phyloP scores from a whole-genome alignment of 2,329 filamentous ascomycete genomes.

The Helminthosporium solani region DNA sequence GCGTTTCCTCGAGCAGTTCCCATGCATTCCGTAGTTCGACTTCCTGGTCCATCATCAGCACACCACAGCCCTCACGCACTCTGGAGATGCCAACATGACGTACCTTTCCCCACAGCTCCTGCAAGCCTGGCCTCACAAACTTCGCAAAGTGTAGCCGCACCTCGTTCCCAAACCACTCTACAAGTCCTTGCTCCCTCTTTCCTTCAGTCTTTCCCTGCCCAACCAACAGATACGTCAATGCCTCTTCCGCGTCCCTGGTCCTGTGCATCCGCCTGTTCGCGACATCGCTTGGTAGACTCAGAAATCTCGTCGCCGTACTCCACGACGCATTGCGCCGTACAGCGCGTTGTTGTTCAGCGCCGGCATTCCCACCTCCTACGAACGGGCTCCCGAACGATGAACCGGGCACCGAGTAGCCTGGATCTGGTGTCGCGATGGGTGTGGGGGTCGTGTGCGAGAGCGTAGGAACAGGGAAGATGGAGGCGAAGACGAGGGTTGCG shows the following conservation, averaged over 20 bases:
- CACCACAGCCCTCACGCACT: too few relatives aligned
- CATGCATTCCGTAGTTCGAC: slow-evolving; percentile 28
- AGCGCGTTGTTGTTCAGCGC: slow-evolving; percentile 36
- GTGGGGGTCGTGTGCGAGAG: slow-evolving; percentile 47
- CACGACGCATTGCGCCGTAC: slow-evolving; percentile 46
- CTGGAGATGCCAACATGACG: slow-evolving; percentile 23
- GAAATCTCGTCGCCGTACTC: slow-evolving; percentile 49
- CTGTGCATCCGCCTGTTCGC: slow-evolving; percentile 16
- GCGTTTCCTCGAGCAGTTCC: slow-evolving; percentile 39
- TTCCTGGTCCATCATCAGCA: slow-evolving; percentile 14
- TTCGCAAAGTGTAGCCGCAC: slow-evolving; percentile 45
- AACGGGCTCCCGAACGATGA: slow-evolving; percentile 44
- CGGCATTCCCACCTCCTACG: slow-evolving; percentile 23
- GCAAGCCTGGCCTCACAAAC: slow-evolving; percentile 29
- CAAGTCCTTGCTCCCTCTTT: slow-evolving; percentile 27
- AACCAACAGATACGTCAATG: slow-evolving; percentile 37
- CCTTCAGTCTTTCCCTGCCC: slow-evolving; percentile 35
- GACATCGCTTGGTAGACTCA: slow-evolving; percentile 37
- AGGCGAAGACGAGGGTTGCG: slow-evolving; percentile 43
- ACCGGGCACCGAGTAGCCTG: slow-evolving; percentile 44
- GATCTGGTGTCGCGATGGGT: slow-evolving; percentile 46
- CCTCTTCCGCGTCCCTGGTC: slow-evolving; percentile 38
- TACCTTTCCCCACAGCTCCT: slow-evolving; percentile 32
- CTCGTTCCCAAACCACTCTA: slow-evolving; percentile 51
- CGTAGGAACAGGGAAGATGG: slow-evolving; percentile 48